Conservation (phyloP, 371 early-diverging fungal genomes). For the Chytridiales sp. region DNA sequence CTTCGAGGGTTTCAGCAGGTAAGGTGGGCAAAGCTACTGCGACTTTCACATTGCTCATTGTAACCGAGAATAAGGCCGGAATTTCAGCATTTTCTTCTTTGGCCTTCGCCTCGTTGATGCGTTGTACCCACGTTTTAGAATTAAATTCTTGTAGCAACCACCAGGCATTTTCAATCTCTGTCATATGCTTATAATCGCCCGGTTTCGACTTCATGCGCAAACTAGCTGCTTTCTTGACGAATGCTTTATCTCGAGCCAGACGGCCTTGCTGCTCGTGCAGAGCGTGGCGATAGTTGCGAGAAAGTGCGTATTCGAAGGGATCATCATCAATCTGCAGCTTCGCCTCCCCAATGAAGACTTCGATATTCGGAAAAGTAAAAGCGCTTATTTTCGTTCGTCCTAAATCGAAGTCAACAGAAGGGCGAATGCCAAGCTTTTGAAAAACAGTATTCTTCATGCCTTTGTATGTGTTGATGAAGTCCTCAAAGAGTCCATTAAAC, state of each 20-base stretch:
- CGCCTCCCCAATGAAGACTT: constrained; percentile 37
- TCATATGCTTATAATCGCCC: constrained; percentile 6
- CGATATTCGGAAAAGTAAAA: constrained; percentile 28
- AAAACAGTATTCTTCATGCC: constrained; percentile 34
- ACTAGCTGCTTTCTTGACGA: constrained; percentile 58
- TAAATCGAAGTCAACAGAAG: not conserved
- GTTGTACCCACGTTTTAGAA: constrained; percentile 54
- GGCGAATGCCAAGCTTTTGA: constrained; percentile 25
- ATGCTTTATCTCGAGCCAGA: constrained; percentile 55
- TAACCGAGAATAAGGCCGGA: constrained; percentile 51
- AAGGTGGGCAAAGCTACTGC: constrained; percentile 48
- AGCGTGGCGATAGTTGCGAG: constrained; percentile 53
- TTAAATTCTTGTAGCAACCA: constrained; percentile 60
- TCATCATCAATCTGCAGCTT: constrained; percentile 44
- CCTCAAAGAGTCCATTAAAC: constrained; percentile 43
- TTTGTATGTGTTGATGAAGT: constrained; percentile 42
- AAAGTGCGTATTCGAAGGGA: constrained; percentile 58
- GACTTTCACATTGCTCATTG: constrained; percentile 38
- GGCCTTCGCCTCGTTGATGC: constrained; percentile 21
- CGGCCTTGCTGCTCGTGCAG: constrained; percentile 54
- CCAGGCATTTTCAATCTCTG: constrained; percentile 55
- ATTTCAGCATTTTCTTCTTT: constrained; percentile 11
- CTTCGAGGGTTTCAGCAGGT: constrained; percentile 50
- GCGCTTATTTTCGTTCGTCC: not conserved
- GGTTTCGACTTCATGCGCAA: constrained; percentile 26